Evolutionary conservation across 1,284 basidiomycete species (phyloP).

Genomic region (Austropuccinia psidii): DNA sequence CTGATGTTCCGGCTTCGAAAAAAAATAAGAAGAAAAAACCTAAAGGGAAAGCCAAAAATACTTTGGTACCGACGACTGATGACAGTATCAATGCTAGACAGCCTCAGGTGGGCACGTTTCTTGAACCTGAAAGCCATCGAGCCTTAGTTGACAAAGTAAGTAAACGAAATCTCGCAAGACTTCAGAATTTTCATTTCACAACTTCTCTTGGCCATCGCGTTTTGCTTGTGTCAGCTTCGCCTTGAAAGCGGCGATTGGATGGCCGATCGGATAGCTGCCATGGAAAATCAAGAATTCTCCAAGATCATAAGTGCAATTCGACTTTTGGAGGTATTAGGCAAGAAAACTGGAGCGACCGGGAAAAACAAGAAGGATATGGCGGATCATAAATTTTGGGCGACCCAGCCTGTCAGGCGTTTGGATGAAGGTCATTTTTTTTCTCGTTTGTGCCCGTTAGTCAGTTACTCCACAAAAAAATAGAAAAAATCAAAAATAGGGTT

Average conservation of each 20-base stretch:
- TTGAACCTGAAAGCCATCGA: constrained; percentile 17
- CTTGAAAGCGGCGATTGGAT: constrained; percentile 14
- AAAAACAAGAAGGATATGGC: constrained; percentile 54
- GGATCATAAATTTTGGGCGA: constrained; percentile 93
- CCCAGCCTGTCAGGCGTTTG: constrained; percentile 85
- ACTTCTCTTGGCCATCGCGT: background rate
- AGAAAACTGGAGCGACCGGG: constrained; percentile 26
- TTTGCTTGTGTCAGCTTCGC: background rate
- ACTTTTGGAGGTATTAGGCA: constrained; percentile 37
- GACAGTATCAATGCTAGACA: background rate
- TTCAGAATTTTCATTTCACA: background rate
- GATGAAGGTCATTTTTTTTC: constrained; percentile 50
- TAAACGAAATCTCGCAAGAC: background rate
- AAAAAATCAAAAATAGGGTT: background rate
- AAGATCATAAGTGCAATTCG: constrained; percentile 19
- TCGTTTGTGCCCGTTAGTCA: constrained; percentile 7
- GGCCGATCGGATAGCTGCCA: constrained; percentile 24
- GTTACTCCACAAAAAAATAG: no score
- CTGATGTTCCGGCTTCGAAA: constrained; percentile 10
- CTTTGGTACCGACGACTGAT: background rate
- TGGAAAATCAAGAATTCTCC: constrained; percentile 14
- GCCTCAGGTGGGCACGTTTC: background rate
- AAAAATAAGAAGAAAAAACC: constrained; percentile 34
- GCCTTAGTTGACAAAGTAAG: constrained; percentile 22
- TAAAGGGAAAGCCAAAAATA: constrained; percentile 18